phyloP scores from a whole-genome alignment of 257 asterid genomes.

The Primulina eburnea region DNA sequence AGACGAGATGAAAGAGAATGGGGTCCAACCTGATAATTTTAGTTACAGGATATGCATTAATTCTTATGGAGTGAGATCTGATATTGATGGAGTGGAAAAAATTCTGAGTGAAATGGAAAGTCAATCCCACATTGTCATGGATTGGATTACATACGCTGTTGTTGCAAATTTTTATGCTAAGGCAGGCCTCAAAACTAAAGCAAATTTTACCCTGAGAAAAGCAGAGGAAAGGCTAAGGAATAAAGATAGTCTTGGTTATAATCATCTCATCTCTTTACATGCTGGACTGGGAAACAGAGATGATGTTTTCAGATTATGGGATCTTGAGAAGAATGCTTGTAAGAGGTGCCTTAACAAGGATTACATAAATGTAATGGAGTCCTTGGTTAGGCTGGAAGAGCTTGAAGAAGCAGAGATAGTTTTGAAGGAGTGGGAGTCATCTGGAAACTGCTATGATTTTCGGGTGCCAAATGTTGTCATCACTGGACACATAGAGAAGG shows the following conservation, averaged over 20 bases:
- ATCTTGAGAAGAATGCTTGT: slow-evolving; percentile 42
- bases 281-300: slow-evolving; percentile 56
- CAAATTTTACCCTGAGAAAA: slow-evolving; percentile 45
- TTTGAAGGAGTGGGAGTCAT: slow-evolving; percentile 71
- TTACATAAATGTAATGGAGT: slow-evolving; percentile 56
- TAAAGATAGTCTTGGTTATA: slow-evolving; percentile 55
- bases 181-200: slow-evolving; percentile 51
- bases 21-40: slow-evolving; percentile 60
- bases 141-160: slow-evolving; percentile 75
- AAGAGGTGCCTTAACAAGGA: slow-evolving; percentile 59
- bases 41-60: slow-evolving; percentile 80
- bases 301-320: slow-evolving; percentile 65
- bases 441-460: slow-evolving; percentile 61
- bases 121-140: slow-evolving; percentile 43
- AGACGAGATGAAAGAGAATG: slow-evolving; percentile 45
- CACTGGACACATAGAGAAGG: slow-evolving; percentile 46
- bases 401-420: slow-evolving; percentile 60
- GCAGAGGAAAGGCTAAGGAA: slow-evolving; percentile 59
- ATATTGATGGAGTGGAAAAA: slow-evolving; percentile 63
- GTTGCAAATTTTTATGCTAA: slow-evolving; percentile 63
- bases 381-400: slow-evolving; percentile 62
- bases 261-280: slow-evolving; percentile 71
- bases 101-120: slow-evolving; percentile 67
- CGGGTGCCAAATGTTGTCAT: slow-evolving; percentile 56
- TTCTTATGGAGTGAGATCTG: slow-evolving; percentile 61